Evolutionary conservation across 106 monocot genomes (phyloP).

Genomic region (Acanthochlamys bracteata): DNA sequence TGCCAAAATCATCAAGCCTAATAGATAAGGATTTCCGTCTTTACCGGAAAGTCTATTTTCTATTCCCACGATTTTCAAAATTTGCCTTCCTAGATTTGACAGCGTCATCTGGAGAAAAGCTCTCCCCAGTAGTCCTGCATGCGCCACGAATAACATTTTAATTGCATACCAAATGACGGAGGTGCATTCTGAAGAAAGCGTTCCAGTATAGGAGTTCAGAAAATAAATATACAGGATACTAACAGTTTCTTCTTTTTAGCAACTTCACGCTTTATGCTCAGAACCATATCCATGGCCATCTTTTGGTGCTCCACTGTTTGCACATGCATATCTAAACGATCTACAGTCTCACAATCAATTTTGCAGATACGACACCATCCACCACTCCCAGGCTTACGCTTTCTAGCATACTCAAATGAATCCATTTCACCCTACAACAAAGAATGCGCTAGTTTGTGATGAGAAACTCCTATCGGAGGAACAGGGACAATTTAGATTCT

Average conservation of each 20-base stretch:
- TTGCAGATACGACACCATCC: constrained; percentile 89
- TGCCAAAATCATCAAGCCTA: neutral
- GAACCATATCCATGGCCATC: constrained; percentile 80
- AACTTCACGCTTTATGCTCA: constrained; percentile 63
- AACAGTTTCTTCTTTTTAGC: constrained; percentile 54
- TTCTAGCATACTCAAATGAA: constrained; percentile 39
- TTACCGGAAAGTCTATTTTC: neutral
- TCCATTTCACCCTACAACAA: constrained; percentile 26
- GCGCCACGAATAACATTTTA: neutral
- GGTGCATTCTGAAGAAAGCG: neutral
- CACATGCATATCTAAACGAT: constrained; percentile 72
- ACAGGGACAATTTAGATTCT: too few species aligned
- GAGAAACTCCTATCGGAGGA: too few species aligned
- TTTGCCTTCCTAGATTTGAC: constrained; percentile 20
- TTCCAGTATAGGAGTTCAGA: neutral
- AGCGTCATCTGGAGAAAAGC: constrained; percentile 13
- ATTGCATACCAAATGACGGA: neutral
- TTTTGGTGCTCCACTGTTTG: constrained; percentile 91
- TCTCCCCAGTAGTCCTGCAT: constrained; percentile 15
- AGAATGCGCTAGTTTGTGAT: too few species aligned
- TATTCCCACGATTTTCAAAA: constrained; percentile 21
- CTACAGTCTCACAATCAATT: constrained; percentile 75
- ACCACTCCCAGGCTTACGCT: constrained; percentile 45
- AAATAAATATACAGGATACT: constrained; percentile 2
- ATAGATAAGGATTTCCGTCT: too few species aligned